Evolutionary conservation across 768 basidiomycete species (phyloP).

Genomic region (Phylloporus sp.): DNA sequence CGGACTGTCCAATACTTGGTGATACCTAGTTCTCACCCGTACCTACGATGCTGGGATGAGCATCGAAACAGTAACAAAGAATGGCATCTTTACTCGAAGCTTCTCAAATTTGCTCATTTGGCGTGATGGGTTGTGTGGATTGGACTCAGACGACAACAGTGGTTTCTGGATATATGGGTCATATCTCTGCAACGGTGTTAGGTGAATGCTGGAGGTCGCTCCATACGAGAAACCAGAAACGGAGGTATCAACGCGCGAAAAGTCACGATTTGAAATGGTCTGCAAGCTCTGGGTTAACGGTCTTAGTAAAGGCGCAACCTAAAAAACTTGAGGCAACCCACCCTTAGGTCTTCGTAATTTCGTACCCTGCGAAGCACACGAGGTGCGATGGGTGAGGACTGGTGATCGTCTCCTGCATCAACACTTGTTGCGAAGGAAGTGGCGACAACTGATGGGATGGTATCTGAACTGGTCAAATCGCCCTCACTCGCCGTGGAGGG

Average conservation of each 20-base stretch:
- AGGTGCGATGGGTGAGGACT: not conserved
- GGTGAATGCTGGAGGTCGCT: not conserved
- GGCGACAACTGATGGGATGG: not conserved
- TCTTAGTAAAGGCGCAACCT: not conserved
- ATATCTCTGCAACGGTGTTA: not conserved
- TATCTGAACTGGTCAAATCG: not conserved
- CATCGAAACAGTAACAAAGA: not conserved
- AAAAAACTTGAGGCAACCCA: not conserved
- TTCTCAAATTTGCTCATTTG: constrained; percentile 1
- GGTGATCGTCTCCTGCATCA: constrained; percentile 2
- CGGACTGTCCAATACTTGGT: not conserved
- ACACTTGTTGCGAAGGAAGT: constrained; percentile 23
- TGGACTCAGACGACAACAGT: not conserved
- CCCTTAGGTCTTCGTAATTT: constrained; percentile 19
- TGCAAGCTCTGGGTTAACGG: not conserved
- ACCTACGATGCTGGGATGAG: constrained; percentile 1
- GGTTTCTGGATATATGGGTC: constrained; percentile 1
- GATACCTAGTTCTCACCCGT: not conserved
- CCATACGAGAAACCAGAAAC: not conserved
- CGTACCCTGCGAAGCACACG: constrained; percentile 17
- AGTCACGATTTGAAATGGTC: not conserved
- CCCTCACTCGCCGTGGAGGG: not conserved
- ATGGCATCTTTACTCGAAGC: constrained; percentile 1
- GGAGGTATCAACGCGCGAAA: not conserved
- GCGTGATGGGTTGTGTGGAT: not conserved